These are phyloP conservation scores for Candida verbasci DNA, from an alignment of 805 yeast genomes.

Conservation along the genomic window DNA sequence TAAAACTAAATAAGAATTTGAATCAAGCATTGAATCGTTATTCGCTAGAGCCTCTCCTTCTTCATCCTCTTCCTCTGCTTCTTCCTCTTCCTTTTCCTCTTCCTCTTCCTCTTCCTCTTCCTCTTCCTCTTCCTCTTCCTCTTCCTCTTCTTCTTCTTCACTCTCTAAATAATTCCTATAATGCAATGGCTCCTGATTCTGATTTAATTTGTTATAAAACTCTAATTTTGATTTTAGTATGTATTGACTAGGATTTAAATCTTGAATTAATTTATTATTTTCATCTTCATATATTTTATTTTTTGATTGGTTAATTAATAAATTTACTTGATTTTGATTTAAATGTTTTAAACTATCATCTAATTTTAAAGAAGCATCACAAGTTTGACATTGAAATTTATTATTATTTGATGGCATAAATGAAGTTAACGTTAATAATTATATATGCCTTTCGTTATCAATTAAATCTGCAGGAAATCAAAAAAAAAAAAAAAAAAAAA, in stretches of 20 bases:
- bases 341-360: constrained; percentile 53
- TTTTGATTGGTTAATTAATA: constrained; percentile 39
- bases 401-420: not conserved
- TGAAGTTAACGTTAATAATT: not conserved
- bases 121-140: constrained; percentile 13
- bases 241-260: constrained; percentile 24
- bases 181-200: constrained; percentile 19
- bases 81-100: too few species aligned
- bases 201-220: constrained; percentile 28
- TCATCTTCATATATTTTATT: constrained; percentile 10
- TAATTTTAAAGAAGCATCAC: constrained; percentile 53
- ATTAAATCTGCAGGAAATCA: too few species aligned
- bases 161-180: constrained; percentile 28
- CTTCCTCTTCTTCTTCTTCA: constrained; percentile 16
- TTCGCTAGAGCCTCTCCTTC: too few species aligned
- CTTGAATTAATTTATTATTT: constrained; percentile 12
- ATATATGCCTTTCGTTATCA: too few species aligned
- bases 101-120: too few species aligned
- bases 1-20: constrained; percentile 10
- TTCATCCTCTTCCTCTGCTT: too few species aligned
- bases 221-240: constrained; percentile 38
- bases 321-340: constrained; percentile 50
- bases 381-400: constrained; percentile 49
- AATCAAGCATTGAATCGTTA: constrained; percentile 5
- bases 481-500: not conserved